phyloP scores from a whole-genome alignment of 164 flowering plant genomes.

The Taxillus chinensis region DNA sequence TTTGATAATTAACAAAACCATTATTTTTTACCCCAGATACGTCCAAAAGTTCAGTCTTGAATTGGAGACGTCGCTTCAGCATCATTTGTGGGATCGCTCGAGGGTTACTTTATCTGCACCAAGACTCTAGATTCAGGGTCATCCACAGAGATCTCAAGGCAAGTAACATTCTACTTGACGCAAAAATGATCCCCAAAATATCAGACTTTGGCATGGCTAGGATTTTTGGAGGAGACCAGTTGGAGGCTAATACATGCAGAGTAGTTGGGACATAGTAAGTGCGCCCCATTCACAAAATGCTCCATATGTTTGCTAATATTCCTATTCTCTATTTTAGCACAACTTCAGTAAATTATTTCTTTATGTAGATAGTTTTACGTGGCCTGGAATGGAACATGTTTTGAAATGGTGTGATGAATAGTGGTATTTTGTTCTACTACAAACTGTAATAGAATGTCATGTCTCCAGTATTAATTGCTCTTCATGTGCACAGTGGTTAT shows the following conservation, averaged over 20 bases:
- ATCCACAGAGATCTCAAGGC: slow-evolving; percentile 70
- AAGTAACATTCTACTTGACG: slow-evolving; percentile 57
- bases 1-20: too few species aligned
- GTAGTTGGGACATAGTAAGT: slow-evolving; percentile 78
- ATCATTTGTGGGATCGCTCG: slow-evolving; percentile 62
- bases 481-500: slow-evolving; percentile 38
- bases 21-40: slow-evolving; percentile 13
- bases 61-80: slow-evolving; percentile 47
- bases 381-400: too few species aligned
- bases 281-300: background rate
- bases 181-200: slow-evolving; percentile 54
- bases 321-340: too few species aligned
- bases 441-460: too few species aligned
- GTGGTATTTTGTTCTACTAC: too few species aligned
- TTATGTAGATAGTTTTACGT: background rate
- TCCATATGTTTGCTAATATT: too few species aligned
- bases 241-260: slow-evolving; percentile 39
- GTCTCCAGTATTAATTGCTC: background rate
- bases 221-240: slow-evolving; percentile 44
- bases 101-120: slow-evolving; percentile 68
- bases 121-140: slow-evolving; percentile 56
- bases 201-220: slow-evolving; percentile 78
- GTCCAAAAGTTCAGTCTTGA: slow-evolving; percentile 19
- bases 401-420: too few species aligned
- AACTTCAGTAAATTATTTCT: background rate